Evolutionary conservation across 164 flowering plant species (phyloP).

Genomic region (Berberis vulgaris): DNA sequence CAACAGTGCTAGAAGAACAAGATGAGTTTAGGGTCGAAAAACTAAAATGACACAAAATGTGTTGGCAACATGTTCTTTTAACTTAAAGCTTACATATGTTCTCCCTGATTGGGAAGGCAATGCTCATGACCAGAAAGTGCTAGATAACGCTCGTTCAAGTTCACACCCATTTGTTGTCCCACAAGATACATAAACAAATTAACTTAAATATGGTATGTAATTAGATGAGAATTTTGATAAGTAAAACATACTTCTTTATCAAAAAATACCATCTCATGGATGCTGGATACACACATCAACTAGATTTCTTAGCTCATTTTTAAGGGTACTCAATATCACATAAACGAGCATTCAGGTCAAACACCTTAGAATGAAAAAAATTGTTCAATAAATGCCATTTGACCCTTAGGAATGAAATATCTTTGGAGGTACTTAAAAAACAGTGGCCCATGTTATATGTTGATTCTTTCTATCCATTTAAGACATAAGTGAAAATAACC

Average conservation of each 20-base stretch:
- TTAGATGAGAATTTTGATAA: neutral
- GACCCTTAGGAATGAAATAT: neutral
- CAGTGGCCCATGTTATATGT: neutral
- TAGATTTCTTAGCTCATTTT: neutral
- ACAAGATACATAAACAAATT: neutral
- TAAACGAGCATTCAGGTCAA: neutral
- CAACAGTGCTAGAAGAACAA: too few species aligned
- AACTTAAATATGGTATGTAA: neutral
- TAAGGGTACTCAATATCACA: neutral
- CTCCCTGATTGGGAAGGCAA: neutral
- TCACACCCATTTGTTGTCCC: neutral
- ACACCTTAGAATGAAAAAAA: too few species aligned
- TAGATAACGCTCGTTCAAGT: neutral
- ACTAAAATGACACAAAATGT: neutral
- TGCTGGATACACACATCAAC: neutral
- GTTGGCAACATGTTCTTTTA: neutral
- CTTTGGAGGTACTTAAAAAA: neutral
- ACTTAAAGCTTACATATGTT: neutral
- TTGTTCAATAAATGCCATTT: neutral
- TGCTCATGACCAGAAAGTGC: neutral
- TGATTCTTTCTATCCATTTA: neutral
- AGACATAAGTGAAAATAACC: neutral
- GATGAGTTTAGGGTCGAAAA: too few species aligned
- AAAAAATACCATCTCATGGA: neutral
- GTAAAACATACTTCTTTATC: neutral